phyloP scores from a whole-genome alignment of 2,329 filamentous ascomycete genomes.

The Fusarium sp. region DNA sequence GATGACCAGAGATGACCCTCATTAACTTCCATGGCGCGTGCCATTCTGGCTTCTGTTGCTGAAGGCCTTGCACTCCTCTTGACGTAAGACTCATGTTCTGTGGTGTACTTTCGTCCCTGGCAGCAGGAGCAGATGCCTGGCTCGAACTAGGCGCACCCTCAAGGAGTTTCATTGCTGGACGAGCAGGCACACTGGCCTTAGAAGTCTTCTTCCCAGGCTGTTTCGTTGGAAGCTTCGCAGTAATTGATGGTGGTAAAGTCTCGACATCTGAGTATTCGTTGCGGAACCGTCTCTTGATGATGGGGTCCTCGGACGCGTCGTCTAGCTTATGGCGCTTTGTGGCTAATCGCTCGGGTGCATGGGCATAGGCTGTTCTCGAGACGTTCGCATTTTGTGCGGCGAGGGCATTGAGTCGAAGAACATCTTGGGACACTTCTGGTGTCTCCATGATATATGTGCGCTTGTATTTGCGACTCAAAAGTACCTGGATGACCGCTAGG shows the following conservation, averaged over 20 bases:
- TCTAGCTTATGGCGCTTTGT: slow-evolving; percentile 53
- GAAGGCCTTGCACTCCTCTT: slow-evolving; percentile 43
- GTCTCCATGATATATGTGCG: slow-evolving; percentile 46
- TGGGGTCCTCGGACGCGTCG: slow-evolving; percentile 47
- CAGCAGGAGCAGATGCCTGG: slow-evolving; percentile 44
- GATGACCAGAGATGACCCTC: slow-evolving; percentile 94
- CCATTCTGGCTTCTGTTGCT: slow-evolving; percentile 83
- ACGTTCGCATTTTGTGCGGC: slow-evolving; percentile 48
- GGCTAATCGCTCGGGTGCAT: slow-evolving; percentile 36
- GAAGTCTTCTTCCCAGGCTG: slow-evolving; percentile 45
- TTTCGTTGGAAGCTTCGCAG: slow-evolving; percentile 76
- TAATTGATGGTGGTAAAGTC: slow-evolving; percentile 79
- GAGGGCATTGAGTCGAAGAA: slow-evolving; percentile 48
- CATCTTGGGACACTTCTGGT: slow-evolving; percentile 45
- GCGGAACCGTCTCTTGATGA: slow-evolving; percentile 62
- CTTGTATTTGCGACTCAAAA: slow-evolving; percentile 6
- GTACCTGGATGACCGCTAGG: slow-evolving; percentile 14
- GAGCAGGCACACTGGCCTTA: slow-evolving; percentile 60
- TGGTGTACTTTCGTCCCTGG: slow-evolving; percentile 27
- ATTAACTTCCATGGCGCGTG: slow-evolving; percentile 98
- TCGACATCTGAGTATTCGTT: slow-evolving; percentile 82
- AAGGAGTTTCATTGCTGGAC: slow-evolving; percentile 51
- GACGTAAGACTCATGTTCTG: slow-evolving; percentile 48
- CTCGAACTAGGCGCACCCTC: slow-evolving; percentile 48
- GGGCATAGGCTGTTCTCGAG: slow-evolving; percentile 47